Evolutionary conservation across 768 basidiomycete species (phyloP).

Genomic region (Paxillus rubicundulus): DNA sequence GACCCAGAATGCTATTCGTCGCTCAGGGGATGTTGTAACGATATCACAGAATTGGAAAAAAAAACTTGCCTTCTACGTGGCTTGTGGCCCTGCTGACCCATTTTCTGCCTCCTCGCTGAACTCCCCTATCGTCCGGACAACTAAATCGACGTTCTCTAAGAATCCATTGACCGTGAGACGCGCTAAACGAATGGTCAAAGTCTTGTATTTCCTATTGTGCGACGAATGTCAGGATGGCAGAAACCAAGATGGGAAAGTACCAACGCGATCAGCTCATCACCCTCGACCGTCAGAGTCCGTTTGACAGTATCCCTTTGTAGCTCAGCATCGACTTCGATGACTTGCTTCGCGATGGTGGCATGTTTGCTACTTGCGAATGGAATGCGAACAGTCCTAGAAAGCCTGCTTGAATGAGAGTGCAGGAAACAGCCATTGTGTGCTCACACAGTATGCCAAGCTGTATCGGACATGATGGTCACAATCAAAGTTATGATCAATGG

Average conservation of each 20-base stretch:
- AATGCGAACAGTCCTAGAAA: constrained; percentile 61
- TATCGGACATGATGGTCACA: constrained; percentile 23
- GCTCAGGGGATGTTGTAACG: constrained; percentile 14
- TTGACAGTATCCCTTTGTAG: constrained; percentile 79
- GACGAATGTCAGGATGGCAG: constrained; percentile 2
- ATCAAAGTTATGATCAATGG: neutral
- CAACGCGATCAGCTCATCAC: constrained; percentile 71
- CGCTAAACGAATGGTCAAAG: constrained; percentile 81
- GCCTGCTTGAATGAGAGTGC: neutral
- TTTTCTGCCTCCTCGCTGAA: constrained; percentile 68
- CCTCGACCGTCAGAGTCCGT: constrained; percentile 65
- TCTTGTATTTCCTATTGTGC: constrained; percentile 59
- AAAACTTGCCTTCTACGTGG: constrained; percentile 7
- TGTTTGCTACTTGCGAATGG: constrained; percentile 76
- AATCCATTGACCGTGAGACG: constrained; percentile 83
- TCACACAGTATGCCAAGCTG: constrained; percentile 57
- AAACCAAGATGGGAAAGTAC: constrained; percentile 27
- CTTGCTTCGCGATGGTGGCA: constrained; percentile 77
- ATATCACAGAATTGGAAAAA: constrained; percentile 11
- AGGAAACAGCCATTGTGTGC: constrained; percentile 11
- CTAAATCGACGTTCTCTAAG: constrained; percentile 85
- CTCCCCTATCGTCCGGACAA: constrained; percentile 75
- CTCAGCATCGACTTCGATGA: constrained; percentile 84
- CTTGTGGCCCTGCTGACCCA: constrained; percentile 6
- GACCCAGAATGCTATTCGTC: constrained; percentile 18